Percentiles rank a stretch among this genome's conserved stretches.
Conservation (phyloP, 106 monocot species). For the Vanilla planifolia region DNA sequence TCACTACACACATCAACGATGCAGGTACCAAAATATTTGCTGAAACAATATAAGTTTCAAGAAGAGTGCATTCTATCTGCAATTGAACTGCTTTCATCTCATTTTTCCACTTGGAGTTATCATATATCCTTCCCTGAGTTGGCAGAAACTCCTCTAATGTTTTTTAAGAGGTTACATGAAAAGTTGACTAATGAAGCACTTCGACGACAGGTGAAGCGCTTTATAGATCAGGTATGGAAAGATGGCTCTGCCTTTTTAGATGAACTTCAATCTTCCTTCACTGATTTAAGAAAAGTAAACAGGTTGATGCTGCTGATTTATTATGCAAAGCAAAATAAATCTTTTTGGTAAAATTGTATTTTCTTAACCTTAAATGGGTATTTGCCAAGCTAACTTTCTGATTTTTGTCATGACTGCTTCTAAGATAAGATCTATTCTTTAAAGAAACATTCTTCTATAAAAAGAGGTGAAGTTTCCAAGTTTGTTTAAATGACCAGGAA, state of each 20-base stretch:
- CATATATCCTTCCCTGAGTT: slow-evolving; percentile 91
- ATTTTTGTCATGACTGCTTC: no score
- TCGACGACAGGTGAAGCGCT: slow-evolving; percentile 52
- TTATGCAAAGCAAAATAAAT: no score
- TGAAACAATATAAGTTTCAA: slow-evolving; percentile 57
- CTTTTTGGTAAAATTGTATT: no score
- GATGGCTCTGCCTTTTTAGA: not conserved
- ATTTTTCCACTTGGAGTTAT: slow-evolving; percentile 85
- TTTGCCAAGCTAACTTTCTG: no score
- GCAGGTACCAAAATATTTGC: slow-evolving; percentile 65
- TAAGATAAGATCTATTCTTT: no score
- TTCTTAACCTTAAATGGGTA: no score
- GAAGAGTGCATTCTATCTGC: slow-evolving; percentile 64
- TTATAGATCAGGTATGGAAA: slow-evolving; percentile 82
- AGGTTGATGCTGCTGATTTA: not conserved
- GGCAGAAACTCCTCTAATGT: slow-evolving; percentile 64
- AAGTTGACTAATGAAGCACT: slow-evolving; percentile 40
- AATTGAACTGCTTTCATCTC: slow-evolving; percentile 56
- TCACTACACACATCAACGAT: slow-evolving; percentile 2
- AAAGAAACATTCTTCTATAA: no score
- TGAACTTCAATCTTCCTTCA: not conserved
- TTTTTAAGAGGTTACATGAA: slow-evolving; percentile 67
- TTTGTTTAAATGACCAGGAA: no score
- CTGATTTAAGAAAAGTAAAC: not conserved
- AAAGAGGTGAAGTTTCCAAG: no score